A percentile compares a stretch with the other conserved stretches of the same genome.
These are phyloP conservation scores for Akanthomyces lecanii DNA, from an alignment of 2,329 filamentous ascomycete species.

Conservation along the genomic window DNA sequence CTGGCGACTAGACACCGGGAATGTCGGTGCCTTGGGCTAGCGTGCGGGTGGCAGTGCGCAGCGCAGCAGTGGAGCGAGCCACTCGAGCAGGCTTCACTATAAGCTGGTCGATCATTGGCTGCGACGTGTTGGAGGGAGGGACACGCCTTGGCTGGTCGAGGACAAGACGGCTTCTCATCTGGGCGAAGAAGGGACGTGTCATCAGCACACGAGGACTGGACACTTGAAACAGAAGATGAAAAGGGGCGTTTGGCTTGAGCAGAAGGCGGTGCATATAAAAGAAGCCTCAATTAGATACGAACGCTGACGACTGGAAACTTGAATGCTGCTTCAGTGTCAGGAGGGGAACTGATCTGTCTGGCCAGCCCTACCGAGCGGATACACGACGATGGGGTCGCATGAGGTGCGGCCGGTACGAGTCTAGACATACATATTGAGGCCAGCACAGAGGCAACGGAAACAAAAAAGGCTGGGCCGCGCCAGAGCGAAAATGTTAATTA, in stretches of 20 bases:
- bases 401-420: not conserved
- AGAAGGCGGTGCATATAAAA: no score
- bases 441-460: not conserved
- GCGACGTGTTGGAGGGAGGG: not conserved
- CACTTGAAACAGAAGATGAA: not conserved
- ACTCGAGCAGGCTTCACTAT: slow-evolving; percentile 27
- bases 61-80: not conserved
- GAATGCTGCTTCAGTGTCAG: not conserved
- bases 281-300: no score
- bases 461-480: not conserved
- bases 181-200: not conserved
- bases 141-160: not conserved
- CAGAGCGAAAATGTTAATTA: not conserved
- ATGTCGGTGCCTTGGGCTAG: slow-evolving; percentile 29
- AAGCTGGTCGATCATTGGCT: slow-evolving; percentile 25
- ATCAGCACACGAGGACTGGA: not conserved
- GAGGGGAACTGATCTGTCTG: not conserved
- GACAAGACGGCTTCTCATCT: not conserved
- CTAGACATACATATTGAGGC: not conserved
- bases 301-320: not conserved
- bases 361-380: slow-evolving; percentile 9
- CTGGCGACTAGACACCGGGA: slow-evolving; percentile 17
- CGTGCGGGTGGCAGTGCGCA: not conserved
- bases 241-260: no score
- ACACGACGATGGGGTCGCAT: slow-evolving; percentile 6